Evolutionary conservation across 192 early-diverging fungal species (phyloP), one percentile per base, ranked within the genome.

Genomic region (Backusella australiensis): DNA sequence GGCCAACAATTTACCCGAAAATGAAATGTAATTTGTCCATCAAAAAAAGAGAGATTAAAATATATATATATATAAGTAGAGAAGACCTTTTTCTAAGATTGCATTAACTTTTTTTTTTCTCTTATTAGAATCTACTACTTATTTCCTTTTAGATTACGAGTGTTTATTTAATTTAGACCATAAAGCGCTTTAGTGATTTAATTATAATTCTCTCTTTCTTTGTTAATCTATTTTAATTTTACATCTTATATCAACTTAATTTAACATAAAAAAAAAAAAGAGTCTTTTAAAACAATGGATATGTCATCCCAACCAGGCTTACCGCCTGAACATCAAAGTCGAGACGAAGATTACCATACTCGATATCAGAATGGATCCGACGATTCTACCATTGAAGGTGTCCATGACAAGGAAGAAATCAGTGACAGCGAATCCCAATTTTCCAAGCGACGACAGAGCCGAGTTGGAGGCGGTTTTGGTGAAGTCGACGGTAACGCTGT

Each of bases 401-500:
- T 19, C 26, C 26, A 34, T 4, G 26, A 34, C 7, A 34, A 19
- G 29, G 71, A 49, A 49, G 29, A 72, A 49, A 12, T 52, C 12
- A 67, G 42, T 9, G 19, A 76, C 34, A n/a, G 17, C 23, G 17
- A 36, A 17, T n/a, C 35, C 11, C 34, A 11, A 4, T 39, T 21
- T 39, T 69, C 35, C 7, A 41, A 35, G 36, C 38, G 12, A 12
- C 21, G 21, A 14, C n/a, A 34, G 8, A 34, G 29, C 34, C 34
- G 34, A 29, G 72, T 71, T 8, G 71, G 56, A 65, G 79, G 79
- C 26, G 79, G 75, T 23, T 80, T 56, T 76, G 79, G 79, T 46
- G 79, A 80, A 76, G 34, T 34, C 4, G 56, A 75, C 6, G 79
- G 79, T 14, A 80, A 80, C 23, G 79, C 79, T 53, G 79, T 80